Conservation (phyloP, 2,329 filamentous ascomycete genomes). For the Trichoderma semiorbis region DNA sequence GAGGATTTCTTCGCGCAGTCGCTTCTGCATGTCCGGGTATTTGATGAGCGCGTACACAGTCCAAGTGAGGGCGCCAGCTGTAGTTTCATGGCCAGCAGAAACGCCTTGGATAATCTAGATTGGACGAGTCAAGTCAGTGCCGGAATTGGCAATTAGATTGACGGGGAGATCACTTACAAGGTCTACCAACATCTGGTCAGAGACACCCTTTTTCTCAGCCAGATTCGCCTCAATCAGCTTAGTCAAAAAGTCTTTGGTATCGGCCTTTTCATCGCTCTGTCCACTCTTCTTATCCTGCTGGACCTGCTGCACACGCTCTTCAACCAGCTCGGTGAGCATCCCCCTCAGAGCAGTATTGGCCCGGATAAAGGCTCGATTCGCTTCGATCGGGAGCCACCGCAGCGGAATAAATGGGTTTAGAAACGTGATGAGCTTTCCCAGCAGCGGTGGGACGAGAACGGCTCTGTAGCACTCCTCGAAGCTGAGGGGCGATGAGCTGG, state of each 20-base stretch:
- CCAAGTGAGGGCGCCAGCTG: conserved; percentile 42
- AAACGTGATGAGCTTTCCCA: conserved; percentile 10
- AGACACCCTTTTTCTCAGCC: neutral
- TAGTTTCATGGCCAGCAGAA: conserved; percentile 41
- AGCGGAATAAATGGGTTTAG: conserved; percentile 10
- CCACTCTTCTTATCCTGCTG: neutral
- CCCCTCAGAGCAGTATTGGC: neutral
- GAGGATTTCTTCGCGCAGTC: conserved; percentile 38
- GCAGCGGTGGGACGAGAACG: conserved; percentile 1
- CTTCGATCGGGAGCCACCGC: conserved; percentile 17
- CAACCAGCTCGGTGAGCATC: conserved; percentile 11
- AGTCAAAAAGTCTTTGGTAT: conserved; percentile 4
- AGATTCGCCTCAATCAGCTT: conserved; percentile 11
- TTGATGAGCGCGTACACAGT: conserved; percentile 40
- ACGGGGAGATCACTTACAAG: neutral
- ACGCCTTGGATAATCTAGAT: conserved; percentile 2
- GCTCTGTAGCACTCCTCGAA: conserved; percentile 14
- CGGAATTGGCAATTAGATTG: neutral
- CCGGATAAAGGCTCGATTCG: conserved; percentile 4
- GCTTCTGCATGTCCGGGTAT: conserved; percentile 37
- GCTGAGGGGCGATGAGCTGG: neutral
- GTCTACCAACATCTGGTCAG: conserved; percentile 2
- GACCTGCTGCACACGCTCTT: conserved; percentile 3
- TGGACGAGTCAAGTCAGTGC: neutral
- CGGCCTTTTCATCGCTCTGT: neutral